Evolutionary conservation across 2,329 filamentous ascomycete genomes (phyloP).

Genomic region (Lachnellula suecica): DNA sequence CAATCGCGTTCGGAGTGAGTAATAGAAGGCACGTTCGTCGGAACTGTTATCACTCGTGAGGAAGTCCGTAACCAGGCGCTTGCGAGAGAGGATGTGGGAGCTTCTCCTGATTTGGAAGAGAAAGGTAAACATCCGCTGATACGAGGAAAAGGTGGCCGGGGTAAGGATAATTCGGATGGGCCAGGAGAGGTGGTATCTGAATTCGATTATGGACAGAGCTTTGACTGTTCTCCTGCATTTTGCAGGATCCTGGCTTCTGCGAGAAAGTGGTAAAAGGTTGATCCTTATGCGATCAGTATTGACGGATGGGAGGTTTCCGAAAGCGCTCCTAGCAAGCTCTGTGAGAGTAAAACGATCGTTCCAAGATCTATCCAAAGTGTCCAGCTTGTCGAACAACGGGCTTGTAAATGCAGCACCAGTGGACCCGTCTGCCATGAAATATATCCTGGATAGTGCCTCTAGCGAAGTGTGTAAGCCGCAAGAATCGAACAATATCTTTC

Average conservation of each 20-base stretch:
- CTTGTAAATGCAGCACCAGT: conserved; percentile 64
- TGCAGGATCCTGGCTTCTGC: conserved; percentile 40
- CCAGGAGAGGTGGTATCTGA: conserved; percentile 69
- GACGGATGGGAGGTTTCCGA: conserved; percentile 50
- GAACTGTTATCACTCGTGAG: conserved; percentile 38
- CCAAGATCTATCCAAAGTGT: conserved; percentile 62
- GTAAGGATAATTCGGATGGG: conserved; percentile 71
- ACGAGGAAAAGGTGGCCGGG: conserved; percentile 59
- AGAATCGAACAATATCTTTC: conserved; percentile 63
- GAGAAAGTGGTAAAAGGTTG: conserved; percentile 43
- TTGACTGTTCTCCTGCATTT: conserved; percentile 58
- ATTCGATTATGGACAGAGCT: conserved; percentile 59
- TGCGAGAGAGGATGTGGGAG: conserved; percentile 61
- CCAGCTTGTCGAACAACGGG: conserved; percentile 73
- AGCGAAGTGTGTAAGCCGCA: conserved; percentile 68
- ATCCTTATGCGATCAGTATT: conserved; percentile 64
- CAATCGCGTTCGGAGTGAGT: conserved; percentile 64
- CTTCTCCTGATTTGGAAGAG: conserved; percentile 77
- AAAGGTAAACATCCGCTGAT: conserved; percentile 73
- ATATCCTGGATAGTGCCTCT: conserved; percentile 68
- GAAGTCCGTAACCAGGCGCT: conserved; percentile 44
- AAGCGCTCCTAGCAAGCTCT: conserved; percentile 73
- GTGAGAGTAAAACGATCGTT: conserved; percentile 80
- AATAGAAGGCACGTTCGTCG: conserved; percentile 50
- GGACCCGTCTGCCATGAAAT: conserved; percentile 74